Percentiles rank a stretch among this genome's conserved stretches.
These are phyloP conservation scores for Apophysomyces variabilis DNA, from an alignment of 371 early-diverging fungal species.

Conservation along the genomic window DNA sequence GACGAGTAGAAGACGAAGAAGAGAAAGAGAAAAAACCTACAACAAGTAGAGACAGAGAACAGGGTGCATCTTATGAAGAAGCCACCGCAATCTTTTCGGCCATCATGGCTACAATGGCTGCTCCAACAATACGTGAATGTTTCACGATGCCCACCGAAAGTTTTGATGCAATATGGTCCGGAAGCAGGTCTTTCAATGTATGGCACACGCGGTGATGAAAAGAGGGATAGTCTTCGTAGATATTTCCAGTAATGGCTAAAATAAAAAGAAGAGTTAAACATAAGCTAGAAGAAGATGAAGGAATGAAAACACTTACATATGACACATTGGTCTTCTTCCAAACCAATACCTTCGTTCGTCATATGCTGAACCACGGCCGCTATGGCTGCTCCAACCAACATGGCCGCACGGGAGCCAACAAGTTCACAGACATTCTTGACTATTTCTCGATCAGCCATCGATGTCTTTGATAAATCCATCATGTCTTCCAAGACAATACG, in stretches of 20 bases:
- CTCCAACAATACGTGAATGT: conserved; percentile 53
- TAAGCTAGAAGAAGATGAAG: conserved; percentile 1
- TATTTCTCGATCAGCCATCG: conserved; percentile 44
- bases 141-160: conserved; percentile 53
- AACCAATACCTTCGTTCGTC: conserved; percentile 37
- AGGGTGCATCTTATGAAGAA: neutral
- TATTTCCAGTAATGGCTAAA: conserved; percentile 51
- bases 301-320: conserved; percentile 30
- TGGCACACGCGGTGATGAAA: conserved; percentile 53
- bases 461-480: conserved; percentile 40
- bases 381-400: conserved; percentile 43
- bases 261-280: neutral
- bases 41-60: too few relatives aligned
- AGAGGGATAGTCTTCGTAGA: conserved; percentile 52
- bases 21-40: neutral
- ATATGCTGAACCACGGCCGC: conserved; percentile 48
- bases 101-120: conserved; percentile 59
- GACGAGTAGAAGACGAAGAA: neutral
- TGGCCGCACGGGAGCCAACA: conserved; percentile 48
- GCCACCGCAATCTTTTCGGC: conserved; percentile 28
- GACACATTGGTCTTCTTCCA: conserved; percentile 24
- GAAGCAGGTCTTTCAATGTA: conserved; percentile 42
- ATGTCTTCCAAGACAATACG: conserved; percentile 51
- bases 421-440: conserved; percentile 49
- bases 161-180: conserved; percentile 42